These are phyloP conservation scores for Dacryopinax spathularia DNA, from an alignment of 768 basidiomycete genomes.

Conservation along the genomic window DNA sequence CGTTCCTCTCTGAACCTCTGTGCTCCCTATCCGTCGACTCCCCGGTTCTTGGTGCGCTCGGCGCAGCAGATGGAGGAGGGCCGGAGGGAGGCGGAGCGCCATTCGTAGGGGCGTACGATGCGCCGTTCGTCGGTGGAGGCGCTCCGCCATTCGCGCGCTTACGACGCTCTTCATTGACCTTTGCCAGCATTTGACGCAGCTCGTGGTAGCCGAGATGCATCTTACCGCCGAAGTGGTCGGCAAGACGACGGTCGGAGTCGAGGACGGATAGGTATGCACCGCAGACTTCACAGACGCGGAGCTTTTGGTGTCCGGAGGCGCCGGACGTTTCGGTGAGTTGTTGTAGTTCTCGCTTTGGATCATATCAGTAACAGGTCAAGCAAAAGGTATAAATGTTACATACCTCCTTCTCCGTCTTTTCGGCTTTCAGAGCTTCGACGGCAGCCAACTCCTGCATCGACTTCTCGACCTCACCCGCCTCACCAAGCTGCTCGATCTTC, in stretches of 20 bases:
- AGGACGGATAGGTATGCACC: conserved; percentile 97
- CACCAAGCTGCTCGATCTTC: conserved; percentile 91
- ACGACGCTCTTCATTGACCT: conserved; percentile 83
- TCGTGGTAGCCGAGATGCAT: conserved; percentile 99
- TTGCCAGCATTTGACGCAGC: conserved; percentile 79
- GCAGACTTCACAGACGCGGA: conserved; percentile 99
- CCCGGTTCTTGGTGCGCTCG: conserved; percentile 21
- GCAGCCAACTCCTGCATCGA: conserved; percentile 96
- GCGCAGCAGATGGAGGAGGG: conserved; percentile 14
- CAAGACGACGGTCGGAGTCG: conserved; percentile 94
- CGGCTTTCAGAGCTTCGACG: conserved; percentile 91
- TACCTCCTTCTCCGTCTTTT: conserved; percentile 92
- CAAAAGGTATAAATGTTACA: conserved; percentile 16
- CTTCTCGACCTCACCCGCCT: conserved; percentile 98
- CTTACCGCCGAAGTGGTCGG: conserved; percentile 99
- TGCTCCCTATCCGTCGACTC: conserved; percentile 17
- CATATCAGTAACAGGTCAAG: conserved; percentile 3
- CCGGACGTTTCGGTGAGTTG: conserved; percentile 95
- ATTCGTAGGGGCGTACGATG: conserved; percentile 8
- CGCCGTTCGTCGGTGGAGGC: conserved; percentile 21
- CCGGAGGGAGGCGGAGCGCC: conserved; percentile 22
- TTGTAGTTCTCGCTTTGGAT: conserved; percentile 69
- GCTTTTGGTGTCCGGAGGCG: conserved; percentile 98
- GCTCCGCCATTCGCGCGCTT: conserved; percentile 53
- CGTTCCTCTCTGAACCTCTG: conserved; percentile 14